Base-by-base conservation (phyloP, 2,329 filamentous ascomycete genomes). In the Apiospora koreana region DNA sequence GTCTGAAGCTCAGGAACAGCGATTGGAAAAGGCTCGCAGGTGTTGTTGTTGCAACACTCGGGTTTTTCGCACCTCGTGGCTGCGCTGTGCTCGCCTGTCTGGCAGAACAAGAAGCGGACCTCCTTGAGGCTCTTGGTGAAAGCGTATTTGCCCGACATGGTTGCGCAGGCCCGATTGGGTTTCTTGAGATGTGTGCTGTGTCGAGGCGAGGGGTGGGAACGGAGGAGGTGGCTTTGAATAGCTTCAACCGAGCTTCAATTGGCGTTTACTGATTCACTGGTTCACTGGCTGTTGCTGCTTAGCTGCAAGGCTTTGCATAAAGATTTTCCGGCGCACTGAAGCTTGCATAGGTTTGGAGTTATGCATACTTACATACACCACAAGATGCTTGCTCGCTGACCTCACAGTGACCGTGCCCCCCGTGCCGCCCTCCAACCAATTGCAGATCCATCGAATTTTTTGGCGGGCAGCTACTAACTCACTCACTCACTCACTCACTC, bases 71-170 rank as follows among this genome's bases (percentile, higher is more conserved):
- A 97, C 96, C 96, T 91, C 74, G 93, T 92, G 73, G 94, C 91
- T 78, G 94, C 93, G 86, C 95, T 97, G 81, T 94, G 91, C 81
- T 97, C 93, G 75, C 93, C 93, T 68, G 94, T 95, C 85, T 98
- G 95, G 87, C 96, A 98, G 86, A 98, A 95, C 78, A 97, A 88
- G 86, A 99, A 99, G 81, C 96, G 93, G 81, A 99, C 88, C 88
- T 99, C 96, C 88, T 94, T 97, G 81, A 99, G 88, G 75, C 90
- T 86, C 83, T 94, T 92, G 76, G 90, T 89, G 85, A 99, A 99
- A 77, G 91, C 94, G 86, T 97, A 98, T 88, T 96, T 97, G 84
- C 88, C 87, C 76, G 94, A 94, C 96, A 98, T 98, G 75, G 50
- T 43, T 48, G 66, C 41, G 38, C 38, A 45, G 23, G 54, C 54